phyloP scores from a whole-genome alignment of 2,329 filamentous ascomycete genomes.

The Aspergillus hiratsukae region DNA sequence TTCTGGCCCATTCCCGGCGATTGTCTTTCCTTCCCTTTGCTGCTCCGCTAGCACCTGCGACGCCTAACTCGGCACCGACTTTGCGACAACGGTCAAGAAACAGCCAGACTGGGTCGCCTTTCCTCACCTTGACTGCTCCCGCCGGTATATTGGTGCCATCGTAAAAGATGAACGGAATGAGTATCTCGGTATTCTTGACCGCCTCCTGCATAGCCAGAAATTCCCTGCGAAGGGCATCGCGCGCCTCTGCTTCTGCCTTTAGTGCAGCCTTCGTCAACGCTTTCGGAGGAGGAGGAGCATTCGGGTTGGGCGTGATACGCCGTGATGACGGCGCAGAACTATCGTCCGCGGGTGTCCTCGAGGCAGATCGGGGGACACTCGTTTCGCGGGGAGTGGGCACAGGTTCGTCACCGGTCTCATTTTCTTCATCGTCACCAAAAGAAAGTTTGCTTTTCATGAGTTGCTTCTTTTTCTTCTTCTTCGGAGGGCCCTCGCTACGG shows the following conservation, averaged over 20 bases:
- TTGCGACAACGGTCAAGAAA: constrained; percentile 90
- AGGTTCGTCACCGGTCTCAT: constrained; percentile 46
- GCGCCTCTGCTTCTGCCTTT: constrained; percentile 71
- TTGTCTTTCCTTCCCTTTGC: constrained; percentile 51
- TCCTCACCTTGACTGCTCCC: constrained; percentile 79
- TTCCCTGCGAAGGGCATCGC: constrained; percentile 70
- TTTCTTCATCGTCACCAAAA: constrained; percentile 59
- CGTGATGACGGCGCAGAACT: constrained; percentile 23
- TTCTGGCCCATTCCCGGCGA: constrained; percentile 80
- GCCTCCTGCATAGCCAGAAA: constrained; percentile 79
- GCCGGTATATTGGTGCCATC: constrained; percentile 87
- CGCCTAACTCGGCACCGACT: constrained; percentile 76
- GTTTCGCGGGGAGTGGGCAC: constrained; percentile 33
- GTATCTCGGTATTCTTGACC: constrained; percentile 83
- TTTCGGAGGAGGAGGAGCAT: constrained; percentile 58
- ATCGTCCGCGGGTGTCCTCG: constrained; percentile 33
- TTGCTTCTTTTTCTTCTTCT: constrained; percentile 57
- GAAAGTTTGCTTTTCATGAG: constrained; percentile 59
- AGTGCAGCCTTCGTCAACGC: constrained; percentile 71
- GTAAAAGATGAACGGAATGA: constrained; percentile 94
- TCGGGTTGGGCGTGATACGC: constrained; percentile 43
- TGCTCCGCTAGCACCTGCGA: constrained; percentile 57
- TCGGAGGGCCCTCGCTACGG: constrained; percentile 41
- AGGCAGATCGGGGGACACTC: constrained; percentile 37
- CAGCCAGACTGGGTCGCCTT: constrained; percentile 88